Percentiles rank a stretch among this genome's conserved stretches.
These are phyloP conservation scores for Xylariaceae sp. DNA, from an alignment of 2,329 filamentous ascomycete species.

Conservation along the genomic window DNA sequence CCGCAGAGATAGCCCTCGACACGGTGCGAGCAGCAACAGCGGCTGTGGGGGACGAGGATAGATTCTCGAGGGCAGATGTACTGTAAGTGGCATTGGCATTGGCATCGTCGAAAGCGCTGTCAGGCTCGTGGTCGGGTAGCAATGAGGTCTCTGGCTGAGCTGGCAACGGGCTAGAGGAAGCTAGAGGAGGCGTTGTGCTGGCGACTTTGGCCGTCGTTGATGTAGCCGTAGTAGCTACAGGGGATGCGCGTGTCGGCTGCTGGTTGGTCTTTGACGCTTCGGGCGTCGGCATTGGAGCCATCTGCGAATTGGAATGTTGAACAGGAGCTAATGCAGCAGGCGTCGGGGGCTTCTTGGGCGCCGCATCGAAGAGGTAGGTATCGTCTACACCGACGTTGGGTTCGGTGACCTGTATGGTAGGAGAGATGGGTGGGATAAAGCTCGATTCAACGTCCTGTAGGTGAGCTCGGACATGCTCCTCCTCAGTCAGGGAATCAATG, in stretches of 20 bases:
- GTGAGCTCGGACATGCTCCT: constrained; percentile 60
- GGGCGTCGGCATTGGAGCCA: constrained; percentile 1
- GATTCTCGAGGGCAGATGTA: constrained; percentile 59
- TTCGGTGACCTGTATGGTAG: constrained; percentile 56
- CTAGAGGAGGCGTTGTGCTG: constrained; percentile 3
- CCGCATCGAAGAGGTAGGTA: constrained; percentile 64
- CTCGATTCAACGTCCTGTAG: constrained; percentile 71
- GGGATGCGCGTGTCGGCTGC: constrained; percentile 17
- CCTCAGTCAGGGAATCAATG: constrained; percentile 59
- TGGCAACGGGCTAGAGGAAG: neutral
- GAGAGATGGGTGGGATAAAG: constrained; percentile 65
- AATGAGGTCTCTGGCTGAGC: constrained; percentile 2
- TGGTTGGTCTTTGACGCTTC: constrained; percentile 14
- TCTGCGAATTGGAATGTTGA: constrained; percentile 13
- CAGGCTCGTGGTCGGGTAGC: constrained; percentile 12
- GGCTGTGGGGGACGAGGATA: constrained; percentile 65
- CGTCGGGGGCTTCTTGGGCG: constrained; percentile 40
- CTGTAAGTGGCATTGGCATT: constrained; percentile 44
- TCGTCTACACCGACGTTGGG: constrained; percentile 60
- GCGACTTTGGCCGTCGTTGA: constrained; percentile 4
- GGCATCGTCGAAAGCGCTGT: constrained; percentile 5
- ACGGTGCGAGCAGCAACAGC: constrained; percentile 57
- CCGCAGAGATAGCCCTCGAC: constrained; percentile 58
- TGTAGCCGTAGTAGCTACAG: constrained; percentile 13
- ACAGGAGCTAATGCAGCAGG: constrained; percentile 18